These are phyloP conservation scores for Dioszegia crocea DNA, from an alignment of 768 basidiomycete species.

Conservation along the genomic window DNA sequence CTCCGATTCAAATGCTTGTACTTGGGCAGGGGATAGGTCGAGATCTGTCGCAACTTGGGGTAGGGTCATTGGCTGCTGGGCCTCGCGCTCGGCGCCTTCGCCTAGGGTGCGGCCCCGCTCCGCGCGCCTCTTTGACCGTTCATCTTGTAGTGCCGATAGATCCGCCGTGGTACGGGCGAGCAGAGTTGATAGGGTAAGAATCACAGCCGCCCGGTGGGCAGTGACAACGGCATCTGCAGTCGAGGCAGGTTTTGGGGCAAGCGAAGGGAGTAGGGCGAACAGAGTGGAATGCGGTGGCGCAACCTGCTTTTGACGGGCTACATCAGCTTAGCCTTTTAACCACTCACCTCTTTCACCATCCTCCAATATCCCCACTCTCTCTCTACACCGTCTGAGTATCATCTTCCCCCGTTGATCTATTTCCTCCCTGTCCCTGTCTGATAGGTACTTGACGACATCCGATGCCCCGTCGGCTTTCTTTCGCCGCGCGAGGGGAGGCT, in stretches of 20 bases:
- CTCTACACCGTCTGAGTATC: slow-evolving; percentile 77
- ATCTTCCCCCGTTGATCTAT: slow-evolving; percentile 88
- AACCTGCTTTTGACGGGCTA: slow-evolving; percentile 25
- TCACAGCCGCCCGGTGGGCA: slow-evolving; percentile 89
- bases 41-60: slow-evolving; percentile 60
- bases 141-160: slow-evolving; percentile 88
- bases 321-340: slow-evolving; percentile 15
- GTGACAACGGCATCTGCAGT: slow-evolving; percentile 61
- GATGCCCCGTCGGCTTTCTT: slow-evolving; percentile 19
- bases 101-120: slow-evolving; percentile 81
- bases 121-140: slow-evolving; percentile 78
- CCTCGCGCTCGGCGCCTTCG: slow-evolving; percentile 55
- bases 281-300: slow-evolving; percentile 58
- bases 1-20: slow-evolving; percentile 87
- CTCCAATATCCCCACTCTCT: slow-evolving; percentile 84
- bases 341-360: slow-evolving; percentile 76
- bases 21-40: slow-evolving; percentile 48
- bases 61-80: slow-evolving; percentile 55
- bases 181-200: slow-evolving; percentile 80
- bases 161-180: slow-evolving; percentile 72
- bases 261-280: slow-evolving; percentile 66
- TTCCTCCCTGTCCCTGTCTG: slow-evolving; percentile 89
- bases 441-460: slow-evolving; percentile 54
- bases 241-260: slow-evolving; percentile 56
- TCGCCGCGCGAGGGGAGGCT: slow-evolving; percentile 44